A percentile compares a stretch with the other conserved stretches of the same genome.
Conservation (phyloP, 305 asterid species). For the Fraxinus floribunda region DNA sequence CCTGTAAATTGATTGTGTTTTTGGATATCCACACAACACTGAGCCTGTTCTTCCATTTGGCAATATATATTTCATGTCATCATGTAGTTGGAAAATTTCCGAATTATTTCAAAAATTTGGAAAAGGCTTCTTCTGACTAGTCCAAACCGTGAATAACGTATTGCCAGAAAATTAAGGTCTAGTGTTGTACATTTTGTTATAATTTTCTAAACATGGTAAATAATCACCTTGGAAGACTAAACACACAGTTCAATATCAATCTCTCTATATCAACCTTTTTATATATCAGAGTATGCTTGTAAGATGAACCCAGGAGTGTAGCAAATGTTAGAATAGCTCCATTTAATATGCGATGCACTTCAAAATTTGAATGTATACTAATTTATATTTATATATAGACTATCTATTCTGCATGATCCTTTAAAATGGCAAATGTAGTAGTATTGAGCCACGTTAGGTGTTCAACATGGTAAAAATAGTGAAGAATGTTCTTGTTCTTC, state of each 20-base stretch:
- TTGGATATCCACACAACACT: neutral
- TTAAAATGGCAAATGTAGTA: neutral
- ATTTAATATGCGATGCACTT: neutral
- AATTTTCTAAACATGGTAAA: neutral
- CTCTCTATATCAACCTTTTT: neutral
- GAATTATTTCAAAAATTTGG: neutral
- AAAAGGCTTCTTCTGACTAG: neutral
- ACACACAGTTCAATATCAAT: neutral
- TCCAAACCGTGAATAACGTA: neutral
- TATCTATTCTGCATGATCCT: neutral
- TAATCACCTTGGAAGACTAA: neutral
- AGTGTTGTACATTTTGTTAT: neutral
- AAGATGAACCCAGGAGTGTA: neutral
- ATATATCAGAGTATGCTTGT: neutral
- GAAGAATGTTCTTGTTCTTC: neutral
- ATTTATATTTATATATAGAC: neutral
- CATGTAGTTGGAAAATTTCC: neutral
- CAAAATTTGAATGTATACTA: neutral
- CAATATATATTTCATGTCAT: neutral
- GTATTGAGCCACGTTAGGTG: neutral
- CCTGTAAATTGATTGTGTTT: neutral
- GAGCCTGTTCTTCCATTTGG: constrained; percentile 1
- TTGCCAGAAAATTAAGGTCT: neutral
- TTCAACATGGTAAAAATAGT: neutral
- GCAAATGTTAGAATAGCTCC: neutral